Evolutionary conservation across 805 yeast genomes (phyloP), one percentile per base, ranked within the genome.

Genomic region (Torulaspora gathmanii): DNA sequence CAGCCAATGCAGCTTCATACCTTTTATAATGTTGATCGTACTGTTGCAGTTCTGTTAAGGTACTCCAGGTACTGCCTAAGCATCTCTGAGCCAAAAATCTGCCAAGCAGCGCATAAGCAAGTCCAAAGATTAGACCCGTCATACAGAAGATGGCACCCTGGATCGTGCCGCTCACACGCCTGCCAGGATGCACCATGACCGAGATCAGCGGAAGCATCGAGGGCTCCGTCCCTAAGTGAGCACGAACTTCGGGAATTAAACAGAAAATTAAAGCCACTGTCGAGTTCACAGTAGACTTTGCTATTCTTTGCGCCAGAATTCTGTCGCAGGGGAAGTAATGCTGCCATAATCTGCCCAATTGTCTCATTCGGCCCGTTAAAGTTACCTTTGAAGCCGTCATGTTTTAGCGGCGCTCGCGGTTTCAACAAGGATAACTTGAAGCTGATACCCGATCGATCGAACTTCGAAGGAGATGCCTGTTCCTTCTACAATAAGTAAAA

Each of bases 171-270:
- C 78, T 75, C 2, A 73, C 62, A 40, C 79, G 64, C 49, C 77
- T 65, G 0, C 79, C 78, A 2, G 78, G 78, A 50, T 73, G 77
- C 4, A 71, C 71, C 55, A 71, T 72, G 12, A 74, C 77, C 1
- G 77, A 68, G 4, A 72, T 66, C 33, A 74, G 50, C 0, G 76
- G 73, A 9, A 74, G 54, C 69, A 74, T 68, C 9, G 73, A 72
- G 1, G 74, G 70, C 29, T 71, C 69, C 4, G 54, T 53, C 4
- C 78, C 78, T 13, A 74, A 36, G 8, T 51, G 57, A 8, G 36
- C 49, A 20, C 69, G 51, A 1, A 71, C 64, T 15, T 63, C 58
- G 0, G 71, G 70, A 3, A 70, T 67, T 20, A 73, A 50, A 43
- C 72, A 68, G 26, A 74, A 63, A 3, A 70, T 67, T 26, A 72